These are phyloP conservation scores for Candida boidinii DNA, from an alignment of 805 yeast genomes.

Conservation along the genomic window DNA sequence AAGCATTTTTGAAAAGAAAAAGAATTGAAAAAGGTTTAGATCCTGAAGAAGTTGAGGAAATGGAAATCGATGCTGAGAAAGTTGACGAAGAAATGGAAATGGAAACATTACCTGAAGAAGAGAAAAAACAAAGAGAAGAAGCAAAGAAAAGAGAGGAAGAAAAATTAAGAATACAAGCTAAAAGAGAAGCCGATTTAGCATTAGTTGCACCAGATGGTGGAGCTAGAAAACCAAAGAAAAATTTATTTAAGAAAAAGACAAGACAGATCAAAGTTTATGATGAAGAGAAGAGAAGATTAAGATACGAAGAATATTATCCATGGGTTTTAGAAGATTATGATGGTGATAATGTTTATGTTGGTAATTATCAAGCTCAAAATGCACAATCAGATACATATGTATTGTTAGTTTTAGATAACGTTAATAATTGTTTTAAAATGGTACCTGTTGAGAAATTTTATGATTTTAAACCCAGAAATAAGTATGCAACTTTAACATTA, in stretches of 20 bases:
- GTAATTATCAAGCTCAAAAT: constrained; percentile 90
- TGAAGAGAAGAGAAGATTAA: constrained; percentile 71
- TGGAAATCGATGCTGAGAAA: constrained; percentile 10
- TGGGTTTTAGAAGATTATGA: constrained; percentile 98
- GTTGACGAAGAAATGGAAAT: constrained; percentile 21
- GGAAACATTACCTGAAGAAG: constrained; percentile 29
- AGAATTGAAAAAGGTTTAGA: constrained; percentile 10
- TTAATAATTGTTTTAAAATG: constrained; percentile 71
- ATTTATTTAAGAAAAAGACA: constrained; percentile 66
- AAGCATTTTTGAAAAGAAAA: constrained; percentile 19
- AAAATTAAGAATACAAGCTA: constrained; percentile 25
- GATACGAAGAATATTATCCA: constrained; percentile 95
- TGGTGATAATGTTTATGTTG: constrained; percentile 90
- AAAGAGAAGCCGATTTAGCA: constrained; percentile 39
- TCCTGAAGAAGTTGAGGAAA: constrained; percentile 4
- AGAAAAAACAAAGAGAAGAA: constrained; percentile 26
- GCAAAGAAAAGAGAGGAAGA: constrained; percentile 17
- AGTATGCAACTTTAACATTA: constrained; percentile 84
- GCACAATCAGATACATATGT: constrained; percentile 80
- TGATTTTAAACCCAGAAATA: constrained; percentile 86
- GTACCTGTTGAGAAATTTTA: constrained; percentile 93
- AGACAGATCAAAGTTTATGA: constrained; percentile 75
- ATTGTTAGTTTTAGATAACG: constrained; percentile 73
- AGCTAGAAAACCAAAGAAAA: constrained; percentile 57
- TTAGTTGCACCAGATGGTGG: constrained; percentile 91